Base-by-base conservation (phyloP, 768 basidiomycete genomes). In the Hortiboletus flavorubellus region DNA sequence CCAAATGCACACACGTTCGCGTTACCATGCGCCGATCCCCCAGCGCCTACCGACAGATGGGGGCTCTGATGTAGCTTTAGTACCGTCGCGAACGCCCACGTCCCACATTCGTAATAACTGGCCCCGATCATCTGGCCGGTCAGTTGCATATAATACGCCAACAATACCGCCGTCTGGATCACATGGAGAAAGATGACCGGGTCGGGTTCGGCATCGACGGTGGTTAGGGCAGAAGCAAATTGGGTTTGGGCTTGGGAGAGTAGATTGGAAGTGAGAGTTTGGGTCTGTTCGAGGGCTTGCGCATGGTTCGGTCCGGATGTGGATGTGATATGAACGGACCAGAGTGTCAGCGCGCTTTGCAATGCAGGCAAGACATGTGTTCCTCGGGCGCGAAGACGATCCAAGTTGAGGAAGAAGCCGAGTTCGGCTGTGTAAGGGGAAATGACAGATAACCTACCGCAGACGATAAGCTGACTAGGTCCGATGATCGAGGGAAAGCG, bases 141-240 rank as follows among this genome's bases (percentile, higher is more conserved):
- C 46, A 81, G 79, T 63, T 85, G 80, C 63, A 89, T 82, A 65
- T 85, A 88, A 60, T 82, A 79, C 1, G 83, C 73, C 29, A 90
- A 73, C n/a, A 91, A 75, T 5, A 89, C 71, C 55, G 87, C 79
- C 0, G 82, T 77, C 56, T 87, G 85, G 9, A 86, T 62, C 15
- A 82, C 78, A 49, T 84, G 78, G 16, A 85, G 61, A 33, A 82
- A 71, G 62, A 53, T 72, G 64, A 55, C 72, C 56, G 62, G 76
- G 62, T 64, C 73, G 4, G 61, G 62, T 42, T 63, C 66, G 31
- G 64, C 53, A 16, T 65, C 64, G 26, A 61, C 59, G n/a, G 77
- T 70, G 21, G 80, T 77, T 71, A 80, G 65, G 58, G 38, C 77
- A 5, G 74, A 74, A 10, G 76, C 72, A 5, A 75, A 72, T 42